Conservation (phyloP, 768 basidiomycete species). For the Fibroporia radiculosa region DNA sequence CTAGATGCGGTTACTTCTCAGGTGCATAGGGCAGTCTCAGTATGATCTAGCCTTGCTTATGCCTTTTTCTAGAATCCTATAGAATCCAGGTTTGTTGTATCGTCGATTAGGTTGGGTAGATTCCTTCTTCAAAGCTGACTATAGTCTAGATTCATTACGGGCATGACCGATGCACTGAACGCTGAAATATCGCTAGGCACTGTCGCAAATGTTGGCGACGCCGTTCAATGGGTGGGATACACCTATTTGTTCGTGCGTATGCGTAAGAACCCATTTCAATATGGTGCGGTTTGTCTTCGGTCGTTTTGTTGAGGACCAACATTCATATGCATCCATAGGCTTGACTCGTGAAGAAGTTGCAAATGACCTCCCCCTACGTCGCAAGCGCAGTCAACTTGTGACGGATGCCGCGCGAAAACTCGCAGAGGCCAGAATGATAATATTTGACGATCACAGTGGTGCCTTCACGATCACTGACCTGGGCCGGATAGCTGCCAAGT, state of each 20-base stretch:
- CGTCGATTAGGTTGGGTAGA: background rate
- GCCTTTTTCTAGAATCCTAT: slow-evolving; percentile 66
- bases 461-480: slow-evolving; percentile 76
- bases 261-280: slow-evolving; percentile 82
- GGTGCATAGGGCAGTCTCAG: too few relatives aligned
- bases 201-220: slow-evolving; percentile 80
- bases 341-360: slow-evolving; percentile 57
- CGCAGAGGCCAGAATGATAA: slow-evolving; percentile 71
- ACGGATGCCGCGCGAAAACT: slow-evolving; percentile 59
- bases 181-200: slow-evolving; percentile 95
- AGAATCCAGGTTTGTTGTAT: slow-evolving; percentile 73
- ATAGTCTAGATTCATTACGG: slow-evolving; percentile 54
- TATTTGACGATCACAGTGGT: slow-evolving; percentile 51
- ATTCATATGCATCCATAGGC: slow-evolving; percentile 38
- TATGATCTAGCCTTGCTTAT: background rate
- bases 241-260: slow-evolving; percentile 96
- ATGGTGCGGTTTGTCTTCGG: slow-evolving; percentile 41
- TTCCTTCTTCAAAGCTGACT: background rate
- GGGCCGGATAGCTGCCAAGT: slow-evolving; percentile 94
- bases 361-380: slow-evolving; percentile 69
- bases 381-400: slow-evolving; percentile 63
- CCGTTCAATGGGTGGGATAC: slow-evolving; percentile 91
- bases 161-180: slow-evolving; percentile 87
- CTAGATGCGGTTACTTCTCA: slow-evolving; percentile 83
- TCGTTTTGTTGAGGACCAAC: background rate